Evolutionary conservation across 257 asterid species (phyloP), one percentile per base, ranked within the genome.

Genomic region (Vinca minor): DNA sequence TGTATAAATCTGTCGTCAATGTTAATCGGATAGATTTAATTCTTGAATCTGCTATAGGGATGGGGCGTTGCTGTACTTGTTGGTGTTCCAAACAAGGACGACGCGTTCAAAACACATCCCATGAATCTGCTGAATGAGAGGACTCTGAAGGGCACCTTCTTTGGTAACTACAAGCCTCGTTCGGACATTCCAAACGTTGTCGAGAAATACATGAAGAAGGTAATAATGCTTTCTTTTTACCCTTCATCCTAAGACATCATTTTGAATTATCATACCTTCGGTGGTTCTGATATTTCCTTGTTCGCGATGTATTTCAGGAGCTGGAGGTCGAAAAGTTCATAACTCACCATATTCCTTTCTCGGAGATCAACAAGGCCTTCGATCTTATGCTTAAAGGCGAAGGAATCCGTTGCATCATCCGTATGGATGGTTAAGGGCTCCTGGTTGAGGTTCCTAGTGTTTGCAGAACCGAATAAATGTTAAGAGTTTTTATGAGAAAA

Each of bases 41-140:
- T 49, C 28, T 64, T 20, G 54, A 48, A 48, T n/a, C 6, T 57
- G 11, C 4, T 4, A 38, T 68, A 90, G 97, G 97, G 97, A 38
- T 87, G 96, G 97, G 97, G 97, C 11, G 96, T 87, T 18, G 93
- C 91, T 4, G 97, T 90, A 42, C 95, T 90, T 4, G 97, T 90
- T 11, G 97, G 97, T 8, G 96, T 87, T 15, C 97, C 97, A 0
- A 78, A 77, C 76, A 85, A 82, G 63, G 95, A 85, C 35, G 91
- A 77, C 1, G 79, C 84, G 0, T 87, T 90, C 82, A 84, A 85
- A 48, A 91, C 97, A 8, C 78, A 84, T 65, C 96, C 97, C 0
- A 2, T 83, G 25, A 91, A 85, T 66, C 14, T 59, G n/a, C n/a
- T n/a, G n/a, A n/a, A n/a, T n/a, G n/a, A n/a, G n/a, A n/a, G n/a